Percentiles rank a stretch among this genome's conserved stretches.
phyloP scores from a whole-genome alignment of 179 eudicot species.

The Gypsophila paniculata region DNA sequence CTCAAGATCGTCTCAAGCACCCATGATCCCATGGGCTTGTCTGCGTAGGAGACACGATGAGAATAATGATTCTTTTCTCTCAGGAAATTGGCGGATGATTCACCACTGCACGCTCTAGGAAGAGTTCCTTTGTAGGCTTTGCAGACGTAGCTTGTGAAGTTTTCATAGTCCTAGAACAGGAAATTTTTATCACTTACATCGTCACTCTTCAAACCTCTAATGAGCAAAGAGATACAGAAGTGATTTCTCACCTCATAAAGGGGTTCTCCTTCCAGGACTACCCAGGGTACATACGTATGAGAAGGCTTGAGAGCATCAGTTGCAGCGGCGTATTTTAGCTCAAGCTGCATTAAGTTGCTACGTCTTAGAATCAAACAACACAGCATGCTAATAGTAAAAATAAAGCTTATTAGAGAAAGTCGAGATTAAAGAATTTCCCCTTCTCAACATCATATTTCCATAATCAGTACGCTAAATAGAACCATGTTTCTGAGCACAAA shows the following conservation, averaged over 20 bases:
- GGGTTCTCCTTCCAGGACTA: constrained; percentile 74
- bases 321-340: constrained; percentile 57
- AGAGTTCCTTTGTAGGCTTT: constrained; percentile 13
- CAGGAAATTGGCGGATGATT: background rate
- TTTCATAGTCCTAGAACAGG: constrained; percentile 2
- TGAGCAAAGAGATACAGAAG: background rate
- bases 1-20: background rate
- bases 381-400: background rate
- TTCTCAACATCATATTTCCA: background rate
- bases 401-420: background rate
- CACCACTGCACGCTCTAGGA: constrained; percentile 7
- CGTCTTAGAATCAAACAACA: constrained; percentile 4
- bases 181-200: background rate
- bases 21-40: background rate
- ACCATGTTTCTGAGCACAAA: background rate
- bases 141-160: constrained; percentile 17
- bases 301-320: constrained; percentile 69
- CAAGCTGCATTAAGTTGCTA: constrained; percentile 52
- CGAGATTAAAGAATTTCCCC: background rate
- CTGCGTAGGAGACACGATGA: background rate
- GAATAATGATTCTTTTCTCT: background rate
- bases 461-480: background rate
- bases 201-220: background rate
- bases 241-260: constrained; percentile 53
- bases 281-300: constrained; percentile 88